Evolutionary conservation across 257 asterid species (phyloP).

Genomic region (Vinca minor): DNA sequence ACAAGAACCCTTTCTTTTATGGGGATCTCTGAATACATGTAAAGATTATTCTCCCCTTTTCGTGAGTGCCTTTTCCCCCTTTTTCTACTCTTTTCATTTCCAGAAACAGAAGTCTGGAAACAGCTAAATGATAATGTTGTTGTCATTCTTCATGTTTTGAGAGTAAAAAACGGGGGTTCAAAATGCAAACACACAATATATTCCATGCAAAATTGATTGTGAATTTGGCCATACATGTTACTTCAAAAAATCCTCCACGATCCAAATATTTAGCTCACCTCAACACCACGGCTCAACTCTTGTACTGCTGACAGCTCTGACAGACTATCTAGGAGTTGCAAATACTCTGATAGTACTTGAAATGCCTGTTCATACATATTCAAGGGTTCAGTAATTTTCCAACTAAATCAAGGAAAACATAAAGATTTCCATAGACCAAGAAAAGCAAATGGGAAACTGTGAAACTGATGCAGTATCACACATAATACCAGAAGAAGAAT

Average conservation of each 20-base stretch:
- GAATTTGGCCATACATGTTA: conserved; percentile 5
- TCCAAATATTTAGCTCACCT: conserved; percentile 39
- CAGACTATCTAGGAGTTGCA: conserved; percentile 81
- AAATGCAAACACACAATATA: not conserved
- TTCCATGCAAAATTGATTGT: not conserved
- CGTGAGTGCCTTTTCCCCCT: not conserved
- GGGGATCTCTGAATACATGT: too few species aligned
- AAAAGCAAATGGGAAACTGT: too few species aligned
- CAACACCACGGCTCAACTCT: conserved; percentile 90
- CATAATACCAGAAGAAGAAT: conserved; percentile 21
- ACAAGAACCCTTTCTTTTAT: not conserved
- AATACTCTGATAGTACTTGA: conserved; percentile 83
- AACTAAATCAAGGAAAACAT: not conserved
- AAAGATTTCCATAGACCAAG: conserved; percentile 9
- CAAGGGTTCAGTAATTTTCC: conserved; percentile 20
- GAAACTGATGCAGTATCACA: too few species aligned
- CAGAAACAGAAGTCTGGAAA: not conserved
- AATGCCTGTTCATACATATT: conserved; percentile 63
- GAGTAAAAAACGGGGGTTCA: not conserved
- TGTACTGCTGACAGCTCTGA: conserved; percentile 78
- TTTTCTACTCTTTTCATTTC: not conserved
- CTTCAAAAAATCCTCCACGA: not conserved
- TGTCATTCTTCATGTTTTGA: not conserved
- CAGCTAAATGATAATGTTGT: not conserved
- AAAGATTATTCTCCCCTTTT: not conserved